A percentile compares a stretch with the other conserved stretches of the same genome.
phyloP scores from a whole-genome alignment of 176 grass and related monocot genomes.

The Rhynchospora breviuscula region DNA sequence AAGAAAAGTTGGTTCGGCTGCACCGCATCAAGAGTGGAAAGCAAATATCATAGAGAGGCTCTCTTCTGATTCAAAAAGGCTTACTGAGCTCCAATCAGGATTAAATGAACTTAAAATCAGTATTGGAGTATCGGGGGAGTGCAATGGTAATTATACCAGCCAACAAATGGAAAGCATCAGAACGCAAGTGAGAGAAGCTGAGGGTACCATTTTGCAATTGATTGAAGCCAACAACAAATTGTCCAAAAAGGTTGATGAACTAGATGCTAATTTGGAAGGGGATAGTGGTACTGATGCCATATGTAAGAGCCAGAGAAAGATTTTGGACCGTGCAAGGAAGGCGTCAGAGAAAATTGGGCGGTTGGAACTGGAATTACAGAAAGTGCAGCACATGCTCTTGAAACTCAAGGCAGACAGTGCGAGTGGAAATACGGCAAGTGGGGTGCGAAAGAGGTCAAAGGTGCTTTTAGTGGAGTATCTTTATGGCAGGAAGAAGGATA shows the following conservation, averaged over 20 bases:
- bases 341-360: conserved; percentile 76
- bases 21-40: conserved; percentile 65
- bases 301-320: conserved; percentile 68
- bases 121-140: conserved; percentile 38
- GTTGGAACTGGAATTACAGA: conserved; percentile 68
- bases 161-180: conserved; percentile 45
- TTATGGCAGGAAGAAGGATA: conserved; percentile 54
- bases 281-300: conserved; percentile 28
- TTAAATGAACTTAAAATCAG: conserved; percentile 49
- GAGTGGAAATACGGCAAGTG: conserved; percentile 30
- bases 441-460: conserved; percentile 42
- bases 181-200: conserved; percentile 54
- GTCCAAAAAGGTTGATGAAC: conserved; percentile 58
- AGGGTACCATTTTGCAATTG: conserved; percentile 59
- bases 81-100: conserved; percentile 45
- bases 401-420: conserved; percentile 61
- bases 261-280: conserved; percentile 28
- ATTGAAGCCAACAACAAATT: conserved; percentile 75
- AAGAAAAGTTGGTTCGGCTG: conserved; percentile 8
- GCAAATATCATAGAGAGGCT: conserved; percentile 63
- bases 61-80: conserved; percentile 54
- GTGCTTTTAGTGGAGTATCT: conserved; percentile 84
- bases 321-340: conserved; percentile 61
- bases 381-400: conserved; percentile 52
- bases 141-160: not conserved